These are phyloP conservation scores for Yamadazyma paraphyllophila DNA, from an alignment of 805 yeast genomes.

Conservation along the genomic window DNA sequence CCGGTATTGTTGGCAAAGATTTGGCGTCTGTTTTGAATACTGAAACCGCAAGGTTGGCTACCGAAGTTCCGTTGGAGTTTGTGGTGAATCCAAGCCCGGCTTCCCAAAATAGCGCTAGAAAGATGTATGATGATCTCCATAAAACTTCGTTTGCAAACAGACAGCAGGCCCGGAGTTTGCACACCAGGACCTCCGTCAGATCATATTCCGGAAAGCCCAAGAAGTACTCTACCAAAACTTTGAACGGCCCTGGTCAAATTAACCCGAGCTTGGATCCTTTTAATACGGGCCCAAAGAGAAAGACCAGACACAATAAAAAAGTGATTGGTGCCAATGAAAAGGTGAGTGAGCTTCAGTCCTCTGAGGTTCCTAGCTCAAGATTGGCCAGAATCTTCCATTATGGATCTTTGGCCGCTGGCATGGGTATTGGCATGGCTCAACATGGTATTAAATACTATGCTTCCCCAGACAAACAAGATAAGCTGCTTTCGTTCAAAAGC, in stretches of 20 bases:
- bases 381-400: conserved; percentile 90
- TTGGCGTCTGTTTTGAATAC: background rate
- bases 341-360: conserved; percentile 46
- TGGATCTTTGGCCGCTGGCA: conserved; percentile 87
- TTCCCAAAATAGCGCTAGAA: background rate
- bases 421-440: conserved; percentile 78
- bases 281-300: conserved; percentile 3
- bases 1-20: background rate
- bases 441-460: conserved; percentile 74
- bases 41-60: background rate
- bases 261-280: conserved; percentile 8
- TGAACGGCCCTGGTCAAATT: conserved; percentile 5
- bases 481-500: conserved; percentile 47
- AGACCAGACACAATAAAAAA: background rate
- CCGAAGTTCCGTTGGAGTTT: conserved; percentile 1
- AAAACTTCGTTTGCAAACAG: conserved; percentile 1
- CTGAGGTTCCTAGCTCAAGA: conserved; percentile 80
- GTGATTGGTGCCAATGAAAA: conserved; percentile 19
- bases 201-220: conserved; percentile 4
- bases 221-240: conserved; percentile 18
- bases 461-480: conserved; percentile 41
- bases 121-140: conserved; percentile 7
- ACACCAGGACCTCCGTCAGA: conserved; percentile 5
- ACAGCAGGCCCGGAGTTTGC: conserved; percentile 4
- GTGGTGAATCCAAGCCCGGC: conserved; percentile 5